Evolutionary conservation across 1,284 basidiomycete species (phyloP).

Genomic region (Xerocomus minutiporus): DNA sequence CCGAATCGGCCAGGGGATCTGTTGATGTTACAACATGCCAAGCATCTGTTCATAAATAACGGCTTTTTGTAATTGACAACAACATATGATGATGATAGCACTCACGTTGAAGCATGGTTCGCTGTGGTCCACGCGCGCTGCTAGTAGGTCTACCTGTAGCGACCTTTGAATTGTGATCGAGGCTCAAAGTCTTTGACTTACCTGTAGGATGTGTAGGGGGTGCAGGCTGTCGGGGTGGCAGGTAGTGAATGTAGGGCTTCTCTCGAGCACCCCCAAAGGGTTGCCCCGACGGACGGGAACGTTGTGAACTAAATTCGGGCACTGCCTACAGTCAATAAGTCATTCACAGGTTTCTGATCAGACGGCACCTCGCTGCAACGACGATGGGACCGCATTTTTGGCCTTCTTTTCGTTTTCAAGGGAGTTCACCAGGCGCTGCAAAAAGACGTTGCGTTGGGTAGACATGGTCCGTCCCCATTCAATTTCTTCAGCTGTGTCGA

Average conservation of each 20-base stretch:
- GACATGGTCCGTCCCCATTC: slow-evolving; percentile 67
- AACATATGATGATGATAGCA: background rate
- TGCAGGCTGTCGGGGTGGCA: slow-evolving; percentile 30
- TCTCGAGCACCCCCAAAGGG: slow-evolving; percentile 30
- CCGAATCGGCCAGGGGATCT: slow-evolving; percentile 68
- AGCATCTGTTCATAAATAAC: slow-evolving; percentile 46
- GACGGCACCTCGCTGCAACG: slow-evolving; percentile 27
- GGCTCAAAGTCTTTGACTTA: slow-evolving; percentile 11
- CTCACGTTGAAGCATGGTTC: slow-evolving; percentile 37
- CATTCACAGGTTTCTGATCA: background rate
- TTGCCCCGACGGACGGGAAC: slow-evolving; percentile 26
- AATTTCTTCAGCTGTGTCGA: slow-evolving; percentile 64
- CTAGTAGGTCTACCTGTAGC: slow-evolving; percentile 22
- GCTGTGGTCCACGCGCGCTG: slow-evolving; percentile 25
- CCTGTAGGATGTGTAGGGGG: slow-evolving; percentile 16
- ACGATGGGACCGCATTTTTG: slow-evolving; percentile 29
- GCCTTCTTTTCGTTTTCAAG: slow-evolving; percentile 46
- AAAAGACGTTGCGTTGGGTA: slow-evolving; percentile 55
- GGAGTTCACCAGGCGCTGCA: slow-evolving; percentile 53
- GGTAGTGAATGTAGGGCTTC: slow-evolving; percentile 39
- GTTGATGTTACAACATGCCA: slow-evolving; percentile 60
- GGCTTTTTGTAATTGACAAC: background rate
- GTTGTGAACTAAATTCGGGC: slow-evolving; percentile 25
- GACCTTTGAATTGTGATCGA: slow-evolving; percentile 2
- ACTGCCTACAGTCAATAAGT: slow-evolving; percentile 15